Percentiles rank a stretch among this genome's conserved stretches.
phyloP scores from a whole-genome alignment of 2,329 filamentous ascomycete species.

The Aspergillus sp. region DNA sequence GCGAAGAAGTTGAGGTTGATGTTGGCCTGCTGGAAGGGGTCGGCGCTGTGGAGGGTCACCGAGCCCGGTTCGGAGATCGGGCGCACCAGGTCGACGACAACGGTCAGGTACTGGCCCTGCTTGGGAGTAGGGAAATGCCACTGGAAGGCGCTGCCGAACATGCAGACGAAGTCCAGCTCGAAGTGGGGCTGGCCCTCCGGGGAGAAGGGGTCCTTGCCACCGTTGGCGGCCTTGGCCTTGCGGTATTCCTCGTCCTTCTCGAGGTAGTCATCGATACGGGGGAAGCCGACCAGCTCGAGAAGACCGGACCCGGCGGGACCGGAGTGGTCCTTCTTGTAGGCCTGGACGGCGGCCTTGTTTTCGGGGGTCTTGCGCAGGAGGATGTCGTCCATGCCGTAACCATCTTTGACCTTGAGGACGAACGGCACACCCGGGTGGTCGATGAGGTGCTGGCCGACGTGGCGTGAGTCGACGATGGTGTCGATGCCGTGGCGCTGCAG shows the following conservation, averaged over 20 bases:
- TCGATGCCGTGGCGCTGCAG: slow-evolving; percentile 17
- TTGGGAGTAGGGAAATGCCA: slow-evolving; percentile 36
- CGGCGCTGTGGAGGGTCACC: slow-evolving; percentile 29
- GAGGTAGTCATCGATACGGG: not conserved
- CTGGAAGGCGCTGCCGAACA: slow-evolving; percentile 46
- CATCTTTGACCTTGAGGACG: slow-evolving; percentile 37
- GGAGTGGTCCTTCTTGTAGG: slow-evolving; percentile 33
- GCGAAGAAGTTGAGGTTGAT: slow-evolving; percentile 39
- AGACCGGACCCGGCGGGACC: slow-evolving; percentile 21
- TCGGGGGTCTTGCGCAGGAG: slow-evolving; percentile 30
- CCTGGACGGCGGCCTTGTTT: slow-evolving; percentile 24
- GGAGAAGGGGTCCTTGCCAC: not conserved
- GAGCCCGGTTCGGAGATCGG: slow-evolving; percentile 38
- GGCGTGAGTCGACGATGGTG: slow-evolving; percentile 22
- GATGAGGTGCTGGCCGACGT: slow-evolving; percentile 21
- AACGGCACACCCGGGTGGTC: slow-evolving; percentile 36
- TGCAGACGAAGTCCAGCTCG: slow-evolving; percentile 52
- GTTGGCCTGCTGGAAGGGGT: slow-evolving; percentile 27
- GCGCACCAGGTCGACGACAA: slow-evolving; percentile 43
- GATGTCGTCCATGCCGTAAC: slow-evolving; percentile 30
- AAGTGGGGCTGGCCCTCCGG: slow-evolving; percentile 31
- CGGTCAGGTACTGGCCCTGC: slow-evolving; percentile 44
- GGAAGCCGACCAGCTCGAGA: not conserved
- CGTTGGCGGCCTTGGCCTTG: not conserved
- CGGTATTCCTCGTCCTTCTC: not conserved